Conservation (phyloP, 306 rosid species). For the Lathyrus sativus region DNA sequence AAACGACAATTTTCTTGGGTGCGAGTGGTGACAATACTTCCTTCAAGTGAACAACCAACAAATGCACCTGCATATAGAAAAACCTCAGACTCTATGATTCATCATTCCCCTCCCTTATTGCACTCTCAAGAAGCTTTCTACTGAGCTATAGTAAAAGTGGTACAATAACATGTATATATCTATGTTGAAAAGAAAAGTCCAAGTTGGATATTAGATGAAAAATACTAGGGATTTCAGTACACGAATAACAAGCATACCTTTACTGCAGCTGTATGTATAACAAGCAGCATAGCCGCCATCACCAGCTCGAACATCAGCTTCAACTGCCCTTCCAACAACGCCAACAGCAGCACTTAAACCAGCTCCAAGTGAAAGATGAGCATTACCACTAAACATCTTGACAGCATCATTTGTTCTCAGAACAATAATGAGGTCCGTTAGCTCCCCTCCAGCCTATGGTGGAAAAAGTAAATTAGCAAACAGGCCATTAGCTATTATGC, state of each 20-base stretch:
- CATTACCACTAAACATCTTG: slow-evolving; percentile 76
- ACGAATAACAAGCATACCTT: slow-evolving; percentile 58
- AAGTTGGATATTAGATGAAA: background rate
- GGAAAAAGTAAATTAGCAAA: slow-evolving; percentile 4
- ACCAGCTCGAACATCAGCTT: slow-evolving; percentile 97
- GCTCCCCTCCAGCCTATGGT: slow-evolving; percentile 89
- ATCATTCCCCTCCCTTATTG: background rate
- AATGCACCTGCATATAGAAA: slow-evolving; percentile 66
- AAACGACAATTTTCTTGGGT: slow-evolving; percentile 68
- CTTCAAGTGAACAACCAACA: slow-evolving; percentile 93
- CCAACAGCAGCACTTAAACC: slow-evolving; percentile 98
- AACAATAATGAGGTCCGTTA: slow-evolving; percentile 87
- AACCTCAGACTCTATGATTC: background rate
- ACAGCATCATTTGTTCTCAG: slow-evolving; percentile 82
- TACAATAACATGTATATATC: background rate
- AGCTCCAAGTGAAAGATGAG: slow-evolving; percentile 86
- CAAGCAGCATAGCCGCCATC: slow-evolving; percentile 94
- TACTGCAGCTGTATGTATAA: slow-evolving; percentile 92
- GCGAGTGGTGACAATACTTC: slow-evolving; percentile 77
- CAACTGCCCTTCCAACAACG: slow-evolving; percentile 75
- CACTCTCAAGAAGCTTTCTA: slow-evolving; percentile 2
- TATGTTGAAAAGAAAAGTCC: background rate
- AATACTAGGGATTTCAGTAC: slow-evolving; percentile 4
- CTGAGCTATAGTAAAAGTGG: background rate
- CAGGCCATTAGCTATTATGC: too few species aligned